These are phyloP conservation scores for Sherardia arvensis DNA, from an alignment of 257 asterid genomes.

Conservation along the genomic window DNA sequence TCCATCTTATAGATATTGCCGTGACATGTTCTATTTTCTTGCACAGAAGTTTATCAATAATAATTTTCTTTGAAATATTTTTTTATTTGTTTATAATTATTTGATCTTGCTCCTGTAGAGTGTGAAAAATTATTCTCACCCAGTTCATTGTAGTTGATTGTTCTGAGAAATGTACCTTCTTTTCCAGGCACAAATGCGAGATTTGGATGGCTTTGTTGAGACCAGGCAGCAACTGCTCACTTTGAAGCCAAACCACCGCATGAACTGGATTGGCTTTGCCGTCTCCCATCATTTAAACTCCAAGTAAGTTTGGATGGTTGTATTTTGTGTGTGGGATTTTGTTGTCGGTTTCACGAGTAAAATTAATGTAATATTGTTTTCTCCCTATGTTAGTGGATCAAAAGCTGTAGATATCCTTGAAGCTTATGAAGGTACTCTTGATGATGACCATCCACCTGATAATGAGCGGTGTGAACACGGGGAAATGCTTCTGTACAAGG, in stretches of 20 bases:
- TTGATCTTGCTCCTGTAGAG: background rate
- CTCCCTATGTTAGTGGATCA: constrained; percentile 44
- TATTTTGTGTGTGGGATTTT: background rate
- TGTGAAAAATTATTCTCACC: background rate
- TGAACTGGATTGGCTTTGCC: constrained; percentile 99
- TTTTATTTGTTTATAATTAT: too few species aligned
- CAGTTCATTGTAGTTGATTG: background rate
- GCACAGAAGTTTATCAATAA: background rate
- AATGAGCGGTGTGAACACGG: constrained; percentile 95
- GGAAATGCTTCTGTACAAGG: constrained; percentile 99
- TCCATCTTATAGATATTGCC: background rate
- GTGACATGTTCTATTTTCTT: background rate
- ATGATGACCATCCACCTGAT: constrained; percentile 94
- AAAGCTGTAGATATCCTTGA: constrained; percentile 96
- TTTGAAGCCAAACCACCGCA: constrained; percentile 92
- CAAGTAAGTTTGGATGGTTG: constrained; percentile 39
- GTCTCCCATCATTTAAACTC: constrained; percentile 86
- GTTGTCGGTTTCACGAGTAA: too few species aligned
- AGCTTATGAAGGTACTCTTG: constrained; percentile 98
- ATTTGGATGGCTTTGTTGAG: constrained; percentile 94
- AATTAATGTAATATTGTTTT: too few species aligned
- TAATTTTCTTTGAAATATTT: background rate
- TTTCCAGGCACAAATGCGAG: constrained; percentile 97
- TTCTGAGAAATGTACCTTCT: background rate
- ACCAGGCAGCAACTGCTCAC: constrained; percentile 93